Base-by-base conservation (phyloP, 2,329 filamentous ascomycete species). In the Atkinsonella texensis region DNA sequence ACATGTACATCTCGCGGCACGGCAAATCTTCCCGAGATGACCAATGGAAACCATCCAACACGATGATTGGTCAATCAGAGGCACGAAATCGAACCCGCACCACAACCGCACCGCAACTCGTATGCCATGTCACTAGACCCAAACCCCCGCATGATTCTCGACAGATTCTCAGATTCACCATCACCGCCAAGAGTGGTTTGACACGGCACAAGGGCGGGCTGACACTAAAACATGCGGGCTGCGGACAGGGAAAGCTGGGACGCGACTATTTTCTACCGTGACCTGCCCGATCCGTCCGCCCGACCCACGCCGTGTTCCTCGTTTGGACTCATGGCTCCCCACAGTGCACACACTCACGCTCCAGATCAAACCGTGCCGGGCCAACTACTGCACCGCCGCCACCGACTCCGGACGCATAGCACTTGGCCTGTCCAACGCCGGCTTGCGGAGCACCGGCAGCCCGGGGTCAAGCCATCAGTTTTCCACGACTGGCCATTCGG, bases 241-340 rank as follows among this genome's bases (percentile, higher is more conserved):
- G 9, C 12, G 18, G 33, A 28, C 4, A 8, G 28, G 28, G 28
- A 6, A 31, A 33, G 13, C 41, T 18, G 40, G 31, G 40, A 31
- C 38, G 28, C 18, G 18, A 38, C 32, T 20, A 13, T 42, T 50
- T 50, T 50, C 52, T 53, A 40, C 38, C 42, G 13, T 48, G 48
- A 53, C 52, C 52, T 53, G 48, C 52, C 52, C 28, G 28, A 53
- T 53, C 18, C n/a, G 52, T 50, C 52, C 38, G 47, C 44, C 13
- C 48, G 52, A 47, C 47, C 51, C 47, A 50, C 47, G 51, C 43
- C 28, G 28, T 28, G 28, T 45, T 40, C 11, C 35, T 38, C 10
- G 35, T 38, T 35, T 40, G n/a, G 48, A 45, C 41, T 45, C 48
- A 50, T 50, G 6, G 15, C 33, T 38, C 41, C 32, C 4, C 20